phyloP scores from a whole-genome alignment of 164 flowering plant species.

The Protea cynaroides region DNA sequence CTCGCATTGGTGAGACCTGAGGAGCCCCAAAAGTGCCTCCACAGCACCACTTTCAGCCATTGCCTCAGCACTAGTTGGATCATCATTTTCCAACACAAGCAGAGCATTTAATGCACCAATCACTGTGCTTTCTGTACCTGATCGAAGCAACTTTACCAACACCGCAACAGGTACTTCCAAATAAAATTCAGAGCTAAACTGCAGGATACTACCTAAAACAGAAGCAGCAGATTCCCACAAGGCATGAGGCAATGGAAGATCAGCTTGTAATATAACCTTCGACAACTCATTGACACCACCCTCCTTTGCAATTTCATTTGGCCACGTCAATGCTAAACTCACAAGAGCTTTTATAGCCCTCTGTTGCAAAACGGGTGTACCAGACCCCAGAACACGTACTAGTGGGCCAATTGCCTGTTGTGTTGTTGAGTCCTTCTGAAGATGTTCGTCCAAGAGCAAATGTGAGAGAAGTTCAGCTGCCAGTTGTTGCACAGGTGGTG shows the following conservation, averaged over 20 bases:
- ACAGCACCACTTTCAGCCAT: constrained; percentile 76
- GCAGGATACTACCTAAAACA: constrained; percentile 75
- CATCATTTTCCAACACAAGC: constrained; percentile 92
- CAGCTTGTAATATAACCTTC: constrained; percentile 82
- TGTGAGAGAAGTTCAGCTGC: constrained; percentile 97
- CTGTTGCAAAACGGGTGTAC: constrained; percentile 79
- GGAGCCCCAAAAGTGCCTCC: constrained; percentile 31
- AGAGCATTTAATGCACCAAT: constrained; percentile 87
- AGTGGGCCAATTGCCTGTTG: constrained; percentile 86
- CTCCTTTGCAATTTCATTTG: constrained; percentile 95
- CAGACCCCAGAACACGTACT: constrained; percentile 76
- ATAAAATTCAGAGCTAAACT: constrained; percentile 89
- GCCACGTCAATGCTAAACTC: constrained; percentile 80
- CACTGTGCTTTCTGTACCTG: constrained; percentile 80
- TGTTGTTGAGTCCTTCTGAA: constrained; percentile 74
- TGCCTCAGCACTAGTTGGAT: constrained; percentile 90
- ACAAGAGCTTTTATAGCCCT: constrained; percentile 92
- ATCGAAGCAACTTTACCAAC: constrained; percentile 83
- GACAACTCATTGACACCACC: constrained; percentile 93
- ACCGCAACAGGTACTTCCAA: constrained; percentile 97
- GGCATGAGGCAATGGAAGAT: constrained; percentile 83
- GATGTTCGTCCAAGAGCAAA: constrained; percentile 78
- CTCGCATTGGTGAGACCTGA: constrained; percentile 33
- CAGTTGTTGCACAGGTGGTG: constrained; percentile 78
- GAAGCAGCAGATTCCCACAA: constrained; percentile 96